Base-by-base conservation (phyloP, 2,329 filamentous ascomycete genomes). In the Colletotrichum sp. region DNA sequence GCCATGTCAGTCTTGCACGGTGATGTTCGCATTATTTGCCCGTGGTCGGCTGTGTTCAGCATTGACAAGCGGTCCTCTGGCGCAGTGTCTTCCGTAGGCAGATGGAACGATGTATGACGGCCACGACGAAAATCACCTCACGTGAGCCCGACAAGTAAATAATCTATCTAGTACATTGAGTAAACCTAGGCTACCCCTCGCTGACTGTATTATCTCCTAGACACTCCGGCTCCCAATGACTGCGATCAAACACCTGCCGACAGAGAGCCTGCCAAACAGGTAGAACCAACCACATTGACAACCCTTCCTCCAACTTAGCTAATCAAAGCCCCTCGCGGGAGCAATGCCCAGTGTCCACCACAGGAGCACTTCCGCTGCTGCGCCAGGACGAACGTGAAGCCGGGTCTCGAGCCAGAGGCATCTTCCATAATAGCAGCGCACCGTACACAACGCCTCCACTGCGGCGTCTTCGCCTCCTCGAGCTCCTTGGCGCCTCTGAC, bases 361-460 rank as follows among this genome's bases (percentile, higher is more conserved):
- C 91, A 92, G 7, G 86, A 86, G 76, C 91, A 92, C 79, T 87
- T 87, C 28, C 89, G 85, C 81, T 91, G 89, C 80, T 92, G 90
- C 15, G 85, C 84, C 60, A 92, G 80, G 44, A 92, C 85, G 81
- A 91, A 91, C 5, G 85, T 87, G 72, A 89, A 87, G 2, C 90
- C 90, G 0, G 90, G 87, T 75, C 86, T 85, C 28, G 83, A 84
- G 16, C 83, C 86, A 32, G 82, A 83, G 0, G 90, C 84, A 77
- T 94, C 92, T 79, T 93, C 92, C 87, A 94, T 93, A n/a, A 93
- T 87, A 65, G 90, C 87, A 60, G 91, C 88, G 81, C 93, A 95
- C 52, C 93, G 87, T 24, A 90, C 90, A 80, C 90, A 93, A 55
- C 87, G 85, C 69, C 89, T 85, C 84, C 87, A 88, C 55, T 82